phyloP scores from a whole-genome alignment of 805 yeast species.

The Metschnikowia lunata region DNA sequence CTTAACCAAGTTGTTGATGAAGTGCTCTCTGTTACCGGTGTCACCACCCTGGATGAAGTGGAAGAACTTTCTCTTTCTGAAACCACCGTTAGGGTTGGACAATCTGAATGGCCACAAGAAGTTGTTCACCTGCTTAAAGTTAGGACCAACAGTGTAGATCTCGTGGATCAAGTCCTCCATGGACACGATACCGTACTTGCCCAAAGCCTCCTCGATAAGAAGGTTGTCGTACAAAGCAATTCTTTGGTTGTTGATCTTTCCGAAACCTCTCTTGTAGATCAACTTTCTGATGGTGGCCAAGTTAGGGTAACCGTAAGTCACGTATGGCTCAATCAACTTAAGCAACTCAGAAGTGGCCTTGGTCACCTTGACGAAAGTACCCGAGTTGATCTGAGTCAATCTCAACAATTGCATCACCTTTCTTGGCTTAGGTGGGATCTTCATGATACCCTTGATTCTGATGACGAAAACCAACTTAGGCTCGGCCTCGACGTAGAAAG shows the following conservation, averaged over 20 bases:
- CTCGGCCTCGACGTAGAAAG: constrained; percentile 94
- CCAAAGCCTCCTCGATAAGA: constrained; percentile 81
- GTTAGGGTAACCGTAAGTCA: constrained; percentile 97
- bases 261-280: constrained; percentile 96
- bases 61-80: constrained; percentile 97
- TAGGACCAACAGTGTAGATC: constrained; percentile 94
- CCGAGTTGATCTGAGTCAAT: constrained; percentile 90
- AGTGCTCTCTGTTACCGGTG: constrained; percentile 96
- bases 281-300: constrained; percentile 87
- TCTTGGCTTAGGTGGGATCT: constrained; percentile 99
- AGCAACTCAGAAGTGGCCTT: constrained; percentile 92
- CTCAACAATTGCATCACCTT: constrained; percentile 93
- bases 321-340: constrained; percentile 93
- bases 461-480: constrained; percentile 90
- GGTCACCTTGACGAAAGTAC: constrained; percentile 92
- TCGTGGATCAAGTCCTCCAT: constrained; percentile 95
- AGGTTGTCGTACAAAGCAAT: constrained; percentile 83
- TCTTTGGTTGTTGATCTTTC: constrained; percentile 96
- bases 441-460: constrained; percentile 99
- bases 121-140: constrained; percentile 98
- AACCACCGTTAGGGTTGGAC: constrained; percentile 96
- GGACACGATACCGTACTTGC: constrained; percentile 89
- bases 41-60: constrained; percentile 98
- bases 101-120: constrained; percentile 97
- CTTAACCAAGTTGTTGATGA: constrained; percentile 90